Evolutionary conservation across 352 stramenopile species (phyloP).

Genomic region (Phytophthora rubi): DNA sequence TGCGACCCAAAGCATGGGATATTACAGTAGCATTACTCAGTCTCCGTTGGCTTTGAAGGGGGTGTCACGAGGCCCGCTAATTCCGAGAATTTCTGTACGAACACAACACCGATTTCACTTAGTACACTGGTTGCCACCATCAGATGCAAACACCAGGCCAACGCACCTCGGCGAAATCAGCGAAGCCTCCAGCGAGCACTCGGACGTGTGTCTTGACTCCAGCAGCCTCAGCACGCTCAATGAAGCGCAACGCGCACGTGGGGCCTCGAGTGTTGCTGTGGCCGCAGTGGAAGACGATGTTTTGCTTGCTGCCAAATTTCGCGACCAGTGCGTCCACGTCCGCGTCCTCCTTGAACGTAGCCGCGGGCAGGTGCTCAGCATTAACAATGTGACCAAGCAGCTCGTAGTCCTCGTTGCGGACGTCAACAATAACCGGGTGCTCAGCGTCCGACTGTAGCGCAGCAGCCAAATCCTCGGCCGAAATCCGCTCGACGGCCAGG

Average conservation of each 20-base stretch:
- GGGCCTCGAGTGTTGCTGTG: conserved; percentile 43
- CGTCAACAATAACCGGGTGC: conserved; percentile 31
- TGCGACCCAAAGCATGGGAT: too few relatives aligned
- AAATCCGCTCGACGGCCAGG: conserved; percentile 35
- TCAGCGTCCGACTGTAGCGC: conserved; percentile 18
- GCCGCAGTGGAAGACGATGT: conserved; percentile 56
- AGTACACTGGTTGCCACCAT: not conserved
- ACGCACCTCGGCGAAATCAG: conserved; percentile 35
- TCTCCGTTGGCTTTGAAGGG: not conserved
- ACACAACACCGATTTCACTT: not conserved
- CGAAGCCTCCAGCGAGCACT: conserved; percentile 33
- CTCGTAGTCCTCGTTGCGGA: conserved; percentile 42
- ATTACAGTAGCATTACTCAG: not conserved
- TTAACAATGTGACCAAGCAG: conserved; percentile 37
- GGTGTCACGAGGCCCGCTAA: conserved; percentile 10
- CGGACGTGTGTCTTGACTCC: conserved; percentile 30
- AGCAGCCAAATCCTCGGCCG: conserved; percentile 28
- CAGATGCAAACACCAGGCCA: not conserved
- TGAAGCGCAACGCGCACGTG: conserved; percentile 47
- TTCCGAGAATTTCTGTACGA: conserved; percentile 13
- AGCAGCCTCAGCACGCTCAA: conserved; percentile 25
- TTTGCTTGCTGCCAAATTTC: conserved; percentile 28
- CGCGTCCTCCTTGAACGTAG: conserved; percentile 43
- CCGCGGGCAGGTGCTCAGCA: conserved; percentile 40
- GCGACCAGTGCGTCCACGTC: conserved; percentile 44